These are phyloP conservation scores for Trichoderma koningiopsis DNA, from an alignment of 2,329 filamentous ascomycete species.

Conservation along the genomic window DNA sequence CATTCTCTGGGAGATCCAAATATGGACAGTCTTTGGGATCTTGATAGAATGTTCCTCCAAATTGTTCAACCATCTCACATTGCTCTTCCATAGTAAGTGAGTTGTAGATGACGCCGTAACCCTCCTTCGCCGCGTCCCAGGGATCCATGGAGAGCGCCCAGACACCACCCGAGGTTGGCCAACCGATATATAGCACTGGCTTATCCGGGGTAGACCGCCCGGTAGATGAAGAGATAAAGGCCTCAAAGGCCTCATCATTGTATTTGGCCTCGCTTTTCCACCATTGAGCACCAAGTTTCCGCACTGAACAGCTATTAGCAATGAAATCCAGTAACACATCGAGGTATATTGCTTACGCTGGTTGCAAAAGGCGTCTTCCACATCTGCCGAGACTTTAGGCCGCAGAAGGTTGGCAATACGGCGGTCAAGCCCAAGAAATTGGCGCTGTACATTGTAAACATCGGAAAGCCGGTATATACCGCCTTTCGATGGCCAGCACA, in stretches of 20 bases:
- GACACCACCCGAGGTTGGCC: neutral
- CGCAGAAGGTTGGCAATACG: neutral
- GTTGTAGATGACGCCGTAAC: constrained; percentile 1
- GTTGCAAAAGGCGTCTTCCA: neutral
- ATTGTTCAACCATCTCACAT: neutral
- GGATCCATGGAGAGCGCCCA: neutral
- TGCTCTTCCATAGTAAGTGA: neutral
- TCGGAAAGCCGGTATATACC: neutral
- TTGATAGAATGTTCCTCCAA: neutral
- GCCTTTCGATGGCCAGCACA: neutral
- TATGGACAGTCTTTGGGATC: constrained; percentile 12
- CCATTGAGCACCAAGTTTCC: neutral
- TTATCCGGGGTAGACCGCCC: neutral
- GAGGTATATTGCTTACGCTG: neutral
- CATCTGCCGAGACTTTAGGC: neutral
- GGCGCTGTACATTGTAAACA: neutral
- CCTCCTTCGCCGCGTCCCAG: neutral
- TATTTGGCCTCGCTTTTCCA: neutral
- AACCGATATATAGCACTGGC: neutral
- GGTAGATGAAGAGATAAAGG: neutral
- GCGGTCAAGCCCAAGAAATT: neutral
- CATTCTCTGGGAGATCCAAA: neutral
- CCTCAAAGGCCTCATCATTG: neutral
- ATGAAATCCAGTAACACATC: neutral
- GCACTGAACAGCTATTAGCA: neutral